phyloP scores from a whole-genome alignment of 768 basidiomycete species.

The Zangia roseola region DNA sequence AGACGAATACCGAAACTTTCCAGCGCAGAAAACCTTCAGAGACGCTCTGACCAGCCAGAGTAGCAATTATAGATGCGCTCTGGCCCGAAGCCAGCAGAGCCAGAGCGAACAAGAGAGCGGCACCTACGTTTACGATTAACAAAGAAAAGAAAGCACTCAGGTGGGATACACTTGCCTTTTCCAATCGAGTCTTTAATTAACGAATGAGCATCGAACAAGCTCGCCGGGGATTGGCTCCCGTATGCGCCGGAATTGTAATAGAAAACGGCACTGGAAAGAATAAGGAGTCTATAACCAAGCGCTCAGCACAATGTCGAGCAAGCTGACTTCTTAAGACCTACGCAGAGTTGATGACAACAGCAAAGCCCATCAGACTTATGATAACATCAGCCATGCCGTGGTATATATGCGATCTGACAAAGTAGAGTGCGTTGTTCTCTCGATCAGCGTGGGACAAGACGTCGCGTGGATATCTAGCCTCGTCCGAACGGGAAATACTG shows the following conservation, averaged over 20 bases:
- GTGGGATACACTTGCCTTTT: conserved; percentile 43
- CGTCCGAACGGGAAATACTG: conserved; percentile 22
- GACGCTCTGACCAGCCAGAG: conserved; percentile 87
- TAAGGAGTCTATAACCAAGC: conserved; percentile 58
- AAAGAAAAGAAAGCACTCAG: not conserved
- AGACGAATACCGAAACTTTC: conserved; percentile 65
- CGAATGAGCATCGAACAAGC: conserved; percentile 80
- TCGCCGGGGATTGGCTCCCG: conserved; percentile 52
- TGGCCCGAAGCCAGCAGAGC: conserved; percentile 85
- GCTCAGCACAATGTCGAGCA: not conserved
- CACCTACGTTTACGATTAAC: conserved; percentile 42
- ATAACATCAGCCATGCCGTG: conserved; percentile 69
- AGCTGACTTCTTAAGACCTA: conserved; percentile 31
- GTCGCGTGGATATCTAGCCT: conserved; percentile 19
- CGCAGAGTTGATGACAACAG: conserved; percentile 86
- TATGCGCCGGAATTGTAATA: conserved; percentile 49
- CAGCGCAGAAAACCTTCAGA: conserved; percentile 88
- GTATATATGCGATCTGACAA: conserved; percentile 61
- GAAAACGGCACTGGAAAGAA: conserved; percentile 82
- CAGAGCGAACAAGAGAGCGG: conserved; percentile 85
- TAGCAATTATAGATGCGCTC: conserved; percentile 87
- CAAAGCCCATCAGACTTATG: conserved; percentile 73
- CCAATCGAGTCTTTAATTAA: conserved; percentile 70
- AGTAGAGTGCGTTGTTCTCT: conserved; percentile 53
- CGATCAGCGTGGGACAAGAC: conserved; percentile 50